phyloP scores from a whole-genome alignment of 148 eudicot genomes.

The Selenicereus undatus region DNA sequence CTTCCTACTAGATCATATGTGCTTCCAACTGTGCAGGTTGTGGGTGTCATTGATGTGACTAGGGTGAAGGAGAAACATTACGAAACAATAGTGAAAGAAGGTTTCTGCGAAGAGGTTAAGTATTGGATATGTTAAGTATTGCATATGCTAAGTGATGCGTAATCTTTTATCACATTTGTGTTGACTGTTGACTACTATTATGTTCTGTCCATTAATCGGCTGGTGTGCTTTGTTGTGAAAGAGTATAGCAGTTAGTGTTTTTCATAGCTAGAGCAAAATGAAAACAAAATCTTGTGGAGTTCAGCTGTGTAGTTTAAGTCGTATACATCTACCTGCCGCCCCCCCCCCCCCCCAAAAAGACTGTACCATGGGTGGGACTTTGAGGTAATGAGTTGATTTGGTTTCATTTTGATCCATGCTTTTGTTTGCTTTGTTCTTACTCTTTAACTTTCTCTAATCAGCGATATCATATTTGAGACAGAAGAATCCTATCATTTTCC shows the following conservation, averaged over 20 bases:
- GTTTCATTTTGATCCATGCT: not conserved
- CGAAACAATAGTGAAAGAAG: conserved; percentile 78
- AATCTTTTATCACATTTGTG: conserved; percentile 9
- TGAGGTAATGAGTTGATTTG: not conserved
- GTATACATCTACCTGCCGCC: too few species aligned
- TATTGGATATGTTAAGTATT: not conserved
- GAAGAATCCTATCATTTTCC: not conserved
- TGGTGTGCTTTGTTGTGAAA: not conserved
- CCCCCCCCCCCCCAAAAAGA: not conserved
- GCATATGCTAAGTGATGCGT: conserved; percentile 13
- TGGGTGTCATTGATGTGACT: conserved; percentile 80
- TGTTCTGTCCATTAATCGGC: not conserved
- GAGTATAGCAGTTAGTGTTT: not conserved
- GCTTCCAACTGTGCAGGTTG: conserved; percentile 49
- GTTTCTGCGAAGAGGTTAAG: conserved; percentile 92
- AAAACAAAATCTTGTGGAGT: too few species aligned
- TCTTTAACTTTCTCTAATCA: not conserved
- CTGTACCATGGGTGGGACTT: not conserved
- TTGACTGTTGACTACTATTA: not conserved
- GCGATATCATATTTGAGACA: not conserved
- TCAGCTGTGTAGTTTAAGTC: too few species aligned
- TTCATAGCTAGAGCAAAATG: not conserved
- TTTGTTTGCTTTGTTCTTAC: not conserved
- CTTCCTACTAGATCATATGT: not conserved
- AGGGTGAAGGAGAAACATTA: conserved; percentile 88